These are phyloP conservation scores for Saturnispora gosingensis DNA, from an alignment of 805 yeast genomes.

Conservation along the genomic window DNA sequence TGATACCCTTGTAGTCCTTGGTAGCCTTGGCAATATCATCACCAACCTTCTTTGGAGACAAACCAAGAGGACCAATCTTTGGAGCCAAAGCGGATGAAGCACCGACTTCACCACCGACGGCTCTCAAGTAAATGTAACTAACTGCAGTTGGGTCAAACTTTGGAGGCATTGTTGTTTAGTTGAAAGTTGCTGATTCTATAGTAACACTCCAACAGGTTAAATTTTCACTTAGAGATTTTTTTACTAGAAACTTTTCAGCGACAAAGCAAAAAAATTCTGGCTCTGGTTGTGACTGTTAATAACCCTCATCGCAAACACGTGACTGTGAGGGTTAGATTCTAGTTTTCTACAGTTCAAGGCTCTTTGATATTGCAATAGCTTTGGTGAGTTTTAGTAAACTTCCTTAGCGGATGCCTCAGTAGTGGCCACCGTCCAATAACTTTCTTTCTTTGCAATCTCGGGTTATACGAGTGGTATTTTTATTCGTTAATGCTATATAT, in stretches of 20 bases:
- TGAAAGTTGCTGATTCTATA: not conserved
- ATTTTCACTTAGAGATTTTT: not conserved
- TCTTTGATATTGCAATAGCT: conserved; percentile 6
- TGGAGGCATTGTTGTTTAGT: conserved; percentile 69
- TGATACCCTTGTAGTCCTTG: conserved; percentile 97
- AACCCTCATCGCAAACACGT: conserved; percentile 3
- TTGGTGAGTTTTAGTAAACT: conserved; percentile 44
- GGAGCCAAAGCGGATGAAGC: conserved; percentile 99
- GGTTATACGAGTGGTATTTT: not conserved
- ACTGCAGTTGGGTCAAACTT: conserved; percentile 98
- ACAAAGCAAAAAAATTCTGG: not conserved
- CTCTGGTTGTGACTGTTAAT: not conserved
- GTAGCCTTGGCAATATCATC: conserved; percentile 99
- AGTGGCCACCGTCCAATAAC: conserved; percentile 47
- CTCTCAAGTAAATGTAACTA: conserved; percentile 97
- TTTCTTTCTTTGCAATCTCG: not conserved
- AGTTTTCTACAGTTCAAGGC: not conserved
- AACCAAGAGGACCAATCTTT: conserved; percentile 99
- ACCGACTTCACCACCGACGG: conserved; percentile 99
- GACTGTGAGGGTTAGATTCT: not conserved
- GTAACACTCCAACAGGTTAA: not conserved
- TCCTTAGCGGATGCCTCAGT: conserved; percentile 45
- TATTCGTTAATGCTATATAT: not conserved
- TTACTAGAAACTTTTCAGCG: not conserved
- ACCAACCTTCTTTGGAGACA: conserved; percentile 99